Evolutionary conservation across 768 basidiomycete species (phyloP).

Genomic region (Hericium coralloides): DNA sequence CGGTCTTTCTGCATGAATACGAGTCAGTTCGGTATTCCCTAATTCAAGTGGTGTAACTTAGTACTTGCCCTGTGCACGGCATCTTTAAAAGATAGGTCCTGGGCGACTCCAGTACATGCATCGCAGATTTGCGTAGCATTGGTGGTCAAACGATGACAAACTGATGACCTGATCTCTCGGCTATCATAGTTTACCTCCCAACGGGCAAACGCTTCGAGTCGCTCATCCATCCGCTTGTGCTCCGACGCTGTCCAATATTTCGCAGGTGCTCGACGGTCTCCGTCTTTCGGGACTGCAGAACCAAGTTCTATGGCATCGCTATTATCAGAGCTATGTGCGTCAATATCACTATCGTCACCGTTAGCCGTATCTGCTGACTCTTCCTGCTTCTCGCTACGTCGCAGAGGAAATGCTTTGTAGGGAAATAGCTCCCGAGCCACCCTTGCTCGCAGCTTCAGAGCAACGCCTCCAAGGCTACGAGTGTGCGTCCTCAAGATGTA

Average conservation of each 20-base stretch:
- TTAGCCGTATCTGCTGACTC: no score
- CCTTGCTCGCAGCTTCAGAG: background rate
- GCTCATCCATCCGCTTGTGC: background rate
- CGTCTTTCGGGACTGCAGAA: background rate
- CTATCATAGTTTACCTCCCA: background rate
- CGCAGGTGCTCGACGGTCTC: background rate
- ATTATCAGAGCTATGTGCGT: background rate
- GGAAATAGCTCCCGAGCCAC: background rate
- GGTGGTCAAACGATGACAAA: background rate
- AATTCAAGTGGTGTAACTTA: background rate
- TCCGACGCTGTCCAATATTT: background rate
- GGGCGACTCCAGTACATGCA: background rate
- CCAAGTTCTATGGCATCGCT: background rate
- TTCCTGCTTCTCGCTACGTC: background rate
- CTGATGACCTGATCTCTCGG: background rate
- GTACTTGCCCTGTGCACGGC: background rate
- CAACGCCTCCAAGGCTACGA: conserved; percentile 1
- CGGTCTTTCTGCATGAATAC: background rate
- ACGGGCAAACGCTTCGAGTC: background rate
- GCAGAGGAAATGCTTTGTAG: background rate
- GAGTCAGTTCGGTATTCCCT: no score
- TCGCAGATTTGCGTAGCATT: background rate
- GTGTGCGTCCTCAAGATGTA: conserved; percentile 5
- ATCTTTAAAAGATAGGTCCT: background rate
- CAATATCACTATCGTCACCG: no score